Percentiles rank a stretch among this genome's conserved stretches.
phyloP scores from a whole-genome alignment of 768 basidiomycete species.

The Clitopilus passeckerianus region DNA sequence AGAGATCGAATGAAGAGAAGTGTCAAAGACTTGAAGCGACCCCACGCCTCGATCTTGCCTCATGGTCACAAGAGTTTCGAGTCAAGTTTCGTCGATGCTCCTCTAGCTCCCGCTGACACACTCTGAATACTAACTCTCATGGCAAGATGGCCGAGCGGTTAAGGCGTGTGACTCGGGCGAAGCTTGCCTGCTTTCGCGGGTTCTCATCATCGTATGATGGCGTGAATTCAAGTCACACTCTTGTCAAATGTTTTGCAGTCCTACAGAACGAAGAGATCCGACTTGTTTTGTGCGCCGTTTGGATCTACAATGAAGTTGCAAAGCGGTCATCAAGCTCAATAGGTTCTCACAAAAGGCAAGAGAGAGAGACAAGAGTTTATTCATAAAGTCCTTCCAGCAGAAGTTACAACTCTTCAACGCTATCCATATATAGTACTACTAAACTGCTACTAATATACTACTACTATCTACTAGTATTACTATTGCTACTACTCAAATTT shows the following conservation, averaged over 20 bases:
- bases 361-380: too few species aligned
- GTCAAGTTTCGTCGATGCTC: background rate
- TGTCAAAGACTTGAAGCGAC: background rate
- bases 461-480: too few species aligned
- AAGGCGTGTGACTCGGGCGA: constrained; percentile 45
- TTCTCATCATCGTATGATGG: constrained; percentile 23
- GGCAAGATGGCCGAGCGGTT: constrained; percentile 47
- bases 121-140: background rate
- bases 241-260: constrained; percentile 13
- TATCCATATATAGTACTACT: too few species aligned
- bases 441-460: too few species aligned
- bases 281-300: too few species aligned
- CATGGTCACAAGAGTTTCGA: background rate
- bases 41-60: background rate
- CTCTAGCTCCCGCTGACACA: background rate
- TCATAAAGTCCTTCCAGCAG: too few species aligned
- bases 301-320: too few species aligned
- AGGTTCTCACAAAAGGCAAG: too few species aligned
- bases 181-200: constrained; percentile 22
- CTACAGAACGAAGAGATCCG: background rate
- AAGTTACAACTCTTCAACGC: too few species aligned
- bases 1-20: background rate
- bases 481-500: too few species aligned
- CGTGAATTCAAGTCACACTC: constrained; percentile 24
- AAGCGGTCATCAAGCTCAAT: too few species aligned